Evolutionary conservation across 2,329 filamentous ascomycete genomes (phyloP).

Genomic region (Davidsoniella eucalypti): DNA sequence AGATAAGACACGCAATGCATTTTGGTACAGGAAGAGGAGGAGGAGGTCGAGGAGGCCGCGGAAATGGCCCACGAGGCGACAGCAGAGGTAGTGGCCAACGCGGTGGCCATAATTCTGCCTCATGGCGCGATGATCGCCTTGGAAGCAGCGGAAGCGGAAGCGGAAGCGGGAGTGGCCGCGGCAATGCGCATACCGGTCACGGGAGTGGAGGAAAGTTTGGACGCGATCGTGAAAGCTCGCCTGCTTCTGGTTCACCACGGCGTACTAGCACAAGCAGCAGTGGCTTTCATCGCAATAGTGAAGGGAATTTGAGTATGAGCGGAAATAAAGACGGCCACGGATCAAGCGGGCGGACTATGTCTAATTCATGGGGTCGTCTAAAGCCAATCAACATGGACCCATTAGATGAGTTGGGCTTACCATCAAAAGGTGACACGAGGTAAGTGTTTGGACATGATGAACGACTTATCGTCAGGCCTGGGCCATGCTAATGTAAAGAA

Average conservation of each 20-base stretch:
- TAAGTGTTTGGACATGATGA: slow-evolving; percentile 22
- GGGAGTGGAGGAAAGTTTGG: not conserved
- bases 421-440: slow-evolving; percentile 83
- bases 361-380: slow-evolving; percentile 51
- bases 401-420: slow-evolving; percentile 66
- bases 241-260: not conserved
- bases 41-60: not conserved
- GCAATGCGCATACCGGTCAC: not conserved
- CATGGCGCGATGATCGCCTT: slow-evolving; percentile 3
- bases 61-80: not conserved
- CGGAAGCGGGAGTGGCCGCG: slow-evolving; percentile 1
- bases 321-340: not conserved
- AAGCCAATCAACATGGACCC: slow-evolving; percentile 61
- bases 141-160: slow-evolving; percentile 2
- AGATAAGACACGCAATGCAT: not conserved
- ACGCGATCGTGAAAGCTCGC: slow-evolving; percentile 9
- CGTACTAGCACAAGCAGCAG: not conserved
- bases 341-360: slow-evolving; percentile 18
- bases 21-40: not conserved
- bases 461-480: not conserved
- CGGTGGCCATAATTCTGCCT: not conserved
- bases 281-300: not conserved
- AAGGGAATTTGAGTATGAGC: not conserved
- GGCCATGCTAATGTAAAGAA: not conserved
- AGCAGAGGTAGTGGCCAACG: not conserved